Percentiles rank a stretch among this genome's conserved stretches.
Evolutionary conservation across 2,329 filamentous ascomycete genomes (phyloP).

Genomic region (Stemphylium lycopersici): DNA sequence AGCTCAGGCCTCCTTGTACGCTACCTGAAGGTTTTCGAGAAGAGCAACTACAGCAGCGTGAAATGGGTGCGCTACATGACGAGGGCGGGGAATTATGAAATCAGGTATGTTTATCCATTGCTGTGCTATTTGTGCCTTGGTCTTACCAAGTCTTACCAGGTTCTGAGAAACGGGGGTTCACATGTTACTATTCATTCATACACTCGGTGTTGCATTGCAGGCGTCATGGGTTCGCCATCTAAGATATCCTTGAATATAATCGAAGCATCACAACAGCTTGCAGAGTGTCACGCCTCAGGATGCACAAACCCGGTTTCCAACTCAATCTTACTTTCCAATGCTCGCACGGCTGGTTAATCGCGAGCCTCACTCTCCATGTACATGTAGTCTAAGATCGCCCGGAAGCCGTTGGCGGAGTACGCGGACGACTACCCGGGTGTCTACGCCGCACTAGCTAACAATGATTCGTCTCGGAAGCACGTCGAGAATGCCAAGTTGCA

Average conservation of each 20-base stretch:
- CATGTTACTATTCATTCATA: slow-evolving; percentile 4
- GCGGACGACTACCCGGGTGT: too few species aligned
- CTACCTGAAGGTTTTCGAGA: slow-evolving; percentile 98
- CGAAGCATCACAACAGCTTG: slow-evolving; percentile 8
- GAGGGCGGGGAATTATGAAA: slow-evolving; percentile 95
- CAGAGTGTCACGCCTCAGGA: neutral
- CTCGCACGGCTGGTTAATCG: too few species aligned
- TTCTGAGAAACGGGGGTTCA: slow-evolving; percentile 12
- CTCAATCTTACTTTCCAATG: too few species aligned
- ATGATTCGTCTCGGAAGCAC: too few species aligned
- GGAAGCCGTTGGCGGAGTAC: too few species aligned
- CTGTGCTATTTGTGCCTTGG: neutral
- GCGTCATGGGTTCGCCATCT: slow-evolving; percentile 22
- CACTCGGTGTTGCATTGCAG: slow-evolving; percentile 30
- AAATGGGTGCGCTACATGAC: slow-evolving; percentile 99
- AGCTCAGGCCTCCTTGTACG: slow-evolving; percentile 89
- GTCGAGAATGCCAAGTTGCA: too few species aligned
- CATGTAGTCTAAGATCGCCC: too few species aligned
- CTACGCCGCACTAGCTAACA: too few species aligned
- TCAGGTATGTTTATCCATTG: slow-evolving; percentile 63
- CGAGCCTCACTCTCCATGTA: too few species aligned
- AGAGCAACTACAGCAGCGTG: slow-evolving; percentile 97
- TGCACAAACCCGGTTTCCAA: too few species aligned
- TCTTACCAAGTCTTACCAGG: slow-evolving; percentile 1
- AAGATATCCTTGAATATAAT: slow-evolving; percentile 14